These are phyloP conservation scores for Phytophthora colocasiae DNA, from an alignment of 352 stramenopile genomes.

Conservation along the genomic window DNA sequence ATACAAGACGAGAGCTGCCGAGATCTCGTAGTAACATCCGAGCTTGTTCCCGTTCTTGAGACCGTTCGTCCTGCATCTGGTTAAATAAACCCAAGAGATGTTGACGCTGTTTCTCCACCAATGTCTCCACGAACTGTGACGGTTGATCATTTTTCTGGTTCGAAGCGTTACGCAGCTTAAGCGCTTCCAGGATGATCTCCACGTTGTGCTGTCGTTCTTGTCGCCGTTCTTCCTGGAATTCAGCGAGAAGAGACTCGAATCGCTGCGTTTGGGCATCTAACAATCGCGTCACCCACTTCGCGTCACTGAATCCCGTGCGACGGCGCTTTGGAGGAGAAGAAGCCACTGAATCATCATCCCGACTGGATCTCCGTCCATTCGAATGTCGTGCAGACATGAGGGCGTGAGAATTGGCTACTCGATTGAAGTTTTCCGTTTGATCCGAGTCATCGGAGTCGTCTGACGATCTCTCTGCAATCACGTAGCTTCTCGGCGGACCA, in stretches of 20 bases:
- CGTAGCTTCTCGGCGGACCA: slow-evolving; percentile 18
- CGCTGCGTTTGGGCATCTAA: slow-evolving; percentile 44
- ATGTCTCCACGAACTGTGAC: slow-evolving; percentile 36
- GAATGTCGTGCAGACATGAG: slow-evolving; percentile 3
- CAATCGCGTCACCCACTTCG: slow-evolving; percentile 44
- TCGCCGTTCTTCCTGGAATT: slow-evolving; percentile 51
- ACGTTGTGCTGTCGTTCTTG: slow-evolving; percentile 50
- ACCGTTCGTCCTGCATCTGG: slow-evolving; percentile 44
- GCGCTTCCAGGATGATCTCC: slow-evolving; percentile 48
- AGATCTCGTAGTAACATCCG: slow-evolving; percentile 38
- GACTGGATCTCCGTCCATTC: slow-evolving; percentile 19
- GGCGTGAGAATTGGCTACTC: slow-evolving; percentile 12
- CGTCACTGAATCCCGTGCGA: slow-evolving; percentile 34
- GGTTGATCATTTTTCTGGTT: slow-evolving; percentile 33
- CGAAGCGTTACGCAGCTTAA: slow-evolving; percentile 36
- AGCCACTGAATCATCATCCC: slow-evolving; percentile 6
- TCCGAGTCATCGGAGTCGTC: slow-evolving; percentile 23
- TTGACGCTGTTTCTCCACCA: slow-evolving; percentile 50
- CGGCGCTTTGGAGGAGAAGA: slow-evolving; percentile 24
- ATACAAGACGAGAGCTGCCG: slow-evolving; percentile 21
- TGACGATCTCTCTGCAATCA: slow-evolving; percentile 27
- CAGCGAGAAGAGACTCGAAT: slow-evolving; percentile 42
- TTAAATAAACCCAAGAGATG: slow-evolving; percentile 46
- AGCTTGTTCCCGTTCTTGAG: slow-evolving; percentile 43
- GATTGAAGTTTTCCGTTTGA: slow-evolving; percentile 25